Evolutionary conservation across 83 land plant genomes (phyloP), one percentile per base, ranked within the genome.

Genomic region (Isoetes engelmannii): DNA sequence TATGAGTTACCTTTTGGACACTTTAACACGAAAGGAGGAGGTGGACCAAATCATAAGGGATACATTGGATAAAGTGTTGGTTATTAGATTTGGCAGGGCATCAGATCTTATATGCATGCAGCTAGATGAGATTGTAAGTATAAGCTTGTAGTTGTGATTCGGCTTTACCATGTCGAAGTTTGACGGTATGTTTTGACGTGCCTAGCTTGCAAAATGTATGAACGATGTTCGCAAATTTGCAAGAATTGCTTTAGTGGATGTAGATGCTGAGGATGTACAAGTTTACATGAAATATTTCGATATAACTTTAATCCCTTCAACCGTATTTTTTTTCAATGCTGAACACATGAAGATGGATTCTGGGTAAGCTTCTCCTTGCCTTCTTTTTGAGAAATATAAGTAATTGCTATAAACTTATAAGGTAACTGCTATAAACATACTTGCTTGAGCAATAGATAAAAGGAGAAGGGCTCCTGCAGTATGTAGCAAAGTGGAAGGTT

Each of bases 331-430:
- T 88, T 90, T 93, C 85, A 93, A 93, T 81, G 96, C 96, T 41
- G 96, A 93, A 19, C 96, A 93, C 69, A 93, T 93, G 98, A 93
- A 90, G 84, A 93, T 93, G 98, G 98, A 87, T 74, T 89, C 89
- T 17, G 87, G 94, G 94, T 89, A 74, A 18, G 49, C 7, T 10
- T n/a, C n/a, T n/a, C n/a, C n/a, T n/a, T n/a, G n/a, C n/a, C n/a
- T n/a, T n/a, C n/a, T n/a, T n/a, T n/a, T n/a, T n/a, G n/a, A n/a
- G n/a, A n/a, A n/a, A n/a, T n/a, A n/a, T n/a, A n/a, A n/a, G n/a
- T n/a, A n/a, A n/a, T n/a, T n/a, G n/a, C n/a, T n/a, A n/a, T n/a
- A n/a, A n/a, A n/a, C n/a, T n/a, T n/a, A n/a, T n/a, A n/a, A n/a
- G n/a, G n/a, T n/a, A n/a, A n/a, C n/a, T n/a, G n/a, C n/a, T n/a